Evolutionary conservation across 306 rosid species (phyloP).

Genomic region (Urtica urens): DNA sequence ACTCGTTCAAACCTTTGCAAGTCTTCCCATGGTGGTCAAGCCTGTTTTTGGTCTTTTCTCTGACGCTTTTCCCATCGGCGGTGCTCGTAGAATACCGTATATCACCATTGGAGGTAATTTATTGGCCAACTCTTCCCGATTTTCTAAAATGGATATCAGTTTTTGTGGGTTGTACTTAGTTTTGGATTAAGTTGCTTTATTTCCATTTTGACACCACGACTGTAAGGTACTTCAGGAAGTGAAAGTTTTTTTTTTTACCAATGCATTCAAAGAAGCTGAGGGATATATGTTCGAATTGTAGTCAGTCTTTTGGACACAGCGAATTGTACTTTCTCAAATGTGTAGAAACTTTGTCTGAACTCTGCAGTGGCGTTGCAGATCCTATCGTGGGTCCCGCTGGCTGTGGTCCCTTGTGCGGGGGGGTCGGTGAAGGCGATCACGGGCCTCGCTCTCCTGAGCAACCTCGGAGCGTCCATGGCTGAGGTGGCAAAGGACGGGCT

Average conservation of each 20-base stretch:
- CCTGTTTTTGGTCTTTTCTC: slow-evolving; percentile 77
- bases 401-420: slow-evolving; percentile 46
- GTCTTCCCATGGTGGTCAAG: slow-evolving; percentile 86
- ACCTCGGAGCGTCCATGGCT: slow-evolving; percentile 78
- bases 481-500: slow-evolving; percentile 95
- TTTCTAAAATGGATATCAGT: no score
- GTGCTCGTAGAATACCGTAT: slow-evolving; percentile 77
- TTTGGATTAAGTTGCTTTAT: no score
- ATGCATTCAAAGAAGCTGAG: no score
- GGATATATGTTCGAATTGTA: no score
- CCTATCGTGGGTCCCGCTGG: slow-evolving; percentile 66
- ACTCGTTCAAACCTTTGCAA: slow-evolving; percentile 59
- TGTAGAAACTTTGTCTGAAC: no score
- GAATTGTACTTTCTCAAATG: no score
- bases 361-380: slow-evolving; percentile 71
- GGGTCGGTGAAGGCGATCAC: slow-evolving; percentile 46
- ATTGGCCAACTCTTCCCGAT: no score
- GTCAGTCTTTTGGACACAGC: no score
- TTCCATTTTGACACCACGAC: no score
- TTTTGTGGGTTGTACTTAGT: no score
- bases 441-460: slow-evolving; percentile 59
- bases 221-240: no score
- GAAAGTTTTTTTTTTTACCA: no score
- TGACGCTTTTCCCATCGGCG: slow-evolving; percentile 57
- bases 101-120: slow-evolving; percentile 53